Evolutionary conservation across 1,284 basidiomycete species (phyloP), one percentile per base, ranked within the genome.

Genomic region (Ceraceosorus guamensis): DNA sequence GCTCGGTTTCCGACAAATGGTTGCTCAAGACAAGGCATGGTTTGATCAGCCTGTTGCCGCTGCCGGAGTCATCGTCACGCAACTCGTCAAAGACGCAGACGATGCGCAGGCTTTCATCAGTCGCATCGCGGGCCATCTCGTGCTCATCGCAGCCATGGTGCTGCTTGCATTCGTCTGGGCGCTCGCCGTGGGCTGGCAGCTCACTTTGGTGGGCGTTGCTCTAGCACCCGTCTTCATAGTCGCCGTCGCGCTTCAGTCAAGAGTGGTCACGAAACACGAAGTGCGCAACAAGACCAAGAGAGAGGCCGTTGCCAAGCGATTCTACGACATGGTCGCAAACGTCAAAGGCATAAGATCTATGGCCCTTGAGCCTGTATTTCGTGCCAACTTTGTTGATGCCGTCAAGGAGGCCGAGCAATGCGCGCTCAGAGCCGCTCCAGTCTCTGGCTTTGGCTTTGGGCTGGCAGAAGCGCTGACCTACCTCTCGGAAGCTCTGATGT

Each of bases 171-270:
- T 96, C 14, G 75, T 87, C 8, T 97, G 92, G 92, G 89, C 93
- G 0, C 80, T 96, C 71, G 83, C 83, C 0, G 79, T 83, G 32
- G 91, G 90, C 0, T 98, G 93, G 93, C 85, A 95, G 78, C 80
- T 98, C 58, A 95, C 92, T 0, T 82, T 98, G 16, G 88, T 89
- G 1, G 93, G 91, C 0, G 77, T 96, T 35, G 90, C 86, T 0
- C 83, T 96, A 35, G 88, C 83, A 0, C 93, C 92, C 0, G 80
- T 95, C 6, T 93, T 96, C 67, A 84, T 84, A 7, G 76, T 83
- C 14, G 80, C 84, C 5, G 87, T 91, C 81, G 81, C 83, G 10
- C 61, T 87, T 6, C 88, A 92, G 73, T 84, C 86, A 0, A 79
- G 81, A 24, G 75, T 89, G 47, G 83, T 88, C 2, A 82, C 83